A percentile compares a stretch with the other conserved stretches of the same genome.
phyloP scores from a whole-genome alignment of 1,284 basidiomycete genomes.

The Naganishia albida region DNA sequence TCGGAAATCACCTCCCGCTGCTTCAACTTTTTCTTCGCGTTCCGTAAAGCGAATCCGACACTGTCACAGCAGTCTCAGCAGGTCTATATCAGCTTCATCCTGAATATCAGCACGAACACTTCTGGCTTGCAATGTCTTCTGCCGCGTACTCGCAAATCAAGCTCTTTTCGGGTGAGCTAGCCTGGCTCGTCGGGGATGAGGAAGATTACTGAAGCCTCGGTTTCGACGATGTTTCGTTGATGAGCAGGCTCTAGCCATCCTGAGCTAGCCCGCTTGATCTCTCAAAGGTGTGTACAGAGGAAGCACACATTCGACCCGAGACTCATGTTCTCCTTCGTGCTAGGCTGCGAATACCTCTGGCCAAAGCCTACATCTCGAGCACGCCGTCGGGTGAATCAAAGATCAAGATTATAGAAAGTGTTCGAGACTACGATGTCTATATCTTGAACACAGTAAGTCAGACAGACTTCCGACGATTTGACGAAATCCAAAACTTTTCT shows the following conservation, averaged over 20 bases:
- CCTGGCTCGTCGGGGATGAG: conserved; percentile 12
- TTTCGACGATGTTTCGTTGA: neutral
- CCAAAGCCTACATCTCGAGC: conserved; percentile 78
- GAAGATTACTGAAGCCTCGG: conserved; percentile 2
- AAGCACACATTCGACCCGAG: conserved; percentile 25
- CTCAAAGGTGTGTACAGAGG: conserved; percentile 69
- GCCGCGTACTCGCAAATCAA: conserved; percentile 65
- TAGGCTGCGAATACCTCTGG: conserved; percentile 71
- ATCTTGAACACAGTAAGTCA: conserved; percentile 81
- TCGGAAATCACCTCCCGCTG: conserved; percentile 3
- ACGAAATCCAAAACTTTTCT: neutral
- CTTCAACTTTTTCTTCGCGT: conserved; percentile 8
- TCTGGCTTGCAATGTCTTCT: conserved; percentile 42
- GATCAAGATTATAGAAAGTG: conserved; percentile 90
- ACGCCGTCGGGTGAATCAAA: conserved; percentile 91
- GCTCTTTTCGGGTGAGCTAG: conserved; percentile 76
- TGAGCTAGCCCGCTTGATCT: conserved; percentile 90
- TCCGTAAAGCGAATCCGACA: neutral
- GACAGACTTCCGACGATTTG: neutral
- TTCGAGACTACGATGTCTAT: conserved; percentile 98
- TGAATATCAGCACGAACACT: neutral
- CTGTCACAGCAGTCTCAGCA: neutral
- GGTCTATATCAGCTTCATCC: neutral
- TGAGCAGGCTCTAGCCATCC: conserved; percentile 84
- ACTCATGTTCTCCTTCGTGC: conserved; percentile 8